These are phyloP conservation scores for Ophiobolus disseminans DNA, from an alignment of 2,329 filamentous ascomycete species.

Conservation along the genomic window DNA sequence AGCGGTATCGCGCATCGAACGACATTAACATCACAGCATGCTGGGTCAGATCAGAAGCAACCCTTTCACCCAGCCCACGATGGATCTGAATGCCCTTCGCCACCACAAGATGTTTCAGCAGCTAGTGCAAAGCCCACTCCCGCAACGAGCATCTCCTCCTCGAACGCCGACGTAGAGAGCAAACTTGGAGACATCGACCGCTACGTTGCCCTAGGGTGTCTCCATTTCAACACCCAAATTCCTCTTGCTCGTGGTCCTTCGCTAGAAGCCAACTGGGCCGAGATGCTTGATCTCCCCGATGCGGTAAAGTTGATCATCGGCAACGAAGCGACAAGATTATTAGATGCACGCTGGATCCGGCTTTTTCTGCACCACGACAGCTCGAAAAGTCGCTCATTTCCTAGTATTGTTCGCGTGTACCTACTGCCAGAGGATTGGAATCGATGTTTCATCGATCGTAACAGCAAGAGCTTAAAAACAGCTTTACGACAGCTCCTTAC, in stretches of 20 bases:
- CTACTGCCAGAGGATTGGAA: slow-evolving; percentile 71
- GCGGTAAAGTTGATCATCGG: slow-evolving; percentile 34
- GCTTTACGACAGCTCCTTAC: slow-evolving; percentile 59
- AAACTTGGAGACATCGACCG: slow-evolving; percentile 26
- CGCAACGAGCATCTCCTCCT: not conserved
- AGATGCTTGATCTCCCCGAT: slow-evolving; percentile 31
- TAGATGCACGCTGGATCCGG: slow-evolving; percentile 47
- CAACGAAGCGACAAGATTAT: slow-evolving; percentile 30
- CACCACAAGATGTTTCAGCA: not conserved
- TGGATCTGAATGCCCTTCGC: not conserved
- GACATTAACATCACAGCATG: not conserved
- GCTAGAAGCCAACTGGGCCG: slow-evolving; percentile 27
- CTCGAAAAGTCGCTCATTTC: not conserved
- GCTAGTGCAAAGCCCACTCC: not conserved
- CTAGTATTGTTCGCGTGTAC: slow-evolving; percentile 61
- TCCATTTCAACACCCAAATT: slow-evolving; percentile 28
- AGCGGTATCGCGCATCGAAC: slow-evolving; percentile 3
- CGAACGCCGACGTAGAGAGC: too few relatives aligned
- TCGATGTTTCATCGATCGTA: slow-evolving; percentile 60
- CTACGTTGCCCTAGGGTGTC: slow-evolving; percentile 48
- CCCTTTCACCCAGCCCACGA: not conserved
- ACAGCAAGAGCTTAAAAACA: slow-evolving; percentile 53
- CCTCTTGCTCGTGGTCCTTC: not conserved
- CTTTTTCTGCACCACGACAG: slow-evolving; percentile 25
- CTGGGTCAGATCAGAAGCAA: not conserved